Conservation (phyloP, 2,329 filamentous ascomycete genomes). For the Pyricularia sp. region DNA sequence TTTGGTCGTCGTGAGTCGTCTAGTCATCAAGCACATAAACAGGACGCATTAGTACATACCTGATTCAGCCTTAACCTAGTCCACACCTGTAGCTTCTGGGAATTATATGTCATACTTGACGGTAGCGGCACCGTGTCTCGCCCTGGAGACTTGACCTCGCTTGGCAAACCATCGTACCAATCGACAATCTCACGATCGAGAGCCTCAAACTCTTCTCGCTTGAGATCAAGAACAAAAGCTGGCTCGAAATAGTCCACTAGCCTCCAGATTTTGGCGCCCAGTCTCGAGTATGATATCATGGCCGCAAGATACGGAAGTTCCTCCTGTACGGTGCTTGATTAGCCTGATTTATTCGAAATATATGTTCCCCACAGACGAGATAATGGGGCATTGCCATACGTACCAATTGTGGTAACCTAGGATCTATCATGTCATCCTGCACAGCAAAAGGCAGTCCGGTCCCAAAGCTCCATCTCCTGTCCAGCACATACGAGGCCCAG, state of each 20-base stretch:
- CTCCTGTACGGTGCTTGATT: constrained; percentile 72
- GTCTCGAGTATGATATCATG: constrained; percentile 77
- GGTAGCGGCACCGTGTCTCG: constrained; percentile 46
- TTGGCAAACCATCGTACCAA: constrained; percentile 74
- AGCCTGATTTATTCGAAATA: constrained; percentile 63
- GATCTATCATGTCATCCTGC: constrained; percentile 10
- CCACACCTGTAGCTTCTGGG: constrained; percentile 69
- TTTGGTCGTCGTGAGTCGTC: background rate
- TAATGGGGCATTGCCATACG: constrained; percentile 24
- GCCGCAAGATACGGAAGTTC: constrained; percentile 63
- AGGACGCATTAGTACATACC: constrained; percentile 5
- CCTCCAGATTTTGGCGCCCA: constrained; percentile 81
- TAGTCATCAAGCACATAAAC: constrained; percentile 2
- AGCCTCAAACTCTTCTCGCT: constrained; percentile 65
- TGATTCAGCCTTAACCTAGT: constrained; percentile 54
- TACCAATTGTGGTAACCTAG: constrained; percentile 52
- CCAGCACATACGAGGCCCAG: constrained; percentile 10
- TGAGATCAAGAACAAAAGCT: constrained; percentile 51
- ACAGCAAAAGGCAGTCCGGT: constrained; percentile 10
- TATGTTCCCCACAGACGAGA: too few species aligned
- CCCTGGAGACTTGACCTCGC: constrained; percentile 47
- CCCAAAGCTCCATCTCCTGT: constrained; percentile 9
- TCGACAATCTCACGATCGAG: constrained; percentile 77
- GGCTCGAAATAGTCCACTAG: constrained; percentile 63
- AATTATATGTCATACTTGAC: constrained; percentile 48